Evolutionary conservation across 1,284 basidiomycete genomes (phyloP).

Genomic region (Boletus smithii): DNA sequence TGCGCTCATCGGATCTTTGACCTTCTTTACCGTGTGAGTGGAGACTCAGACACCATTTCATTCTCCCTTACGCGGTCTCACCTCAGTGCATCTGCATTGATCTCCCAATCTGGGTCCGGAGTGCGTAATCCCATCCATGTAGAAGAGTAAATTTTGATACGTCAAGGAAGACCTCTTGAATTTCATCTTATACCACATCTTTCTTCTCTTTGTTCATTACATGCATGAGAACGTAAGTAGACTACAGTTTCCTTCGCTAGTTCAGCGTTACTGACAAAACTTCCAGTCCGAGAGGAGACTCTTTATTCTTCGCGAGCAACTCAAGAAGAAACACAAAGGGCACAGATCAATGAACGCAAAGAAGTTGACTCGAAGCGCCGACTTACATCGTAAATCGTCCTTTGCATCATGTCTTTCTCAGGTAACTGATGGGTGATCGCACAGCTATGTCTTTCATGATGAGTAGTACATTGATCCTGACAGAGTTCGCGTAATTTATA

Average conservation of each 20-base stretch:
- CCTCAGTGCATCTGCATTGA: conserved; percentile 47
- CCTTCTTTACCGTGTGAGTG: conserved; percentile 59
- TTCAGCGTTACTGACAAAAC: conserved; percentile 1
- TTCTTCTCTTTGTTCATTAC: conserved; percentile 55
- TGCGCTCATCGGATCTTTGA: conserved; percentile 56
- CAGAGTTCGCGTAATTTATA: conserved; percentile 17
- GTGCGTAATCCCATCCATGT: conserved; percentile 37
- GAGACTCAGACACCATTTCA: conserved; percentile 6
- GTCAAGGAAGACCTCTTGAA: conserved; percentile 54
- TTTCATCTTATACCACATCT: conserved; percentile 61
- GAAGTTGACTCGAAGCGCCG: conserved; percentile 78
- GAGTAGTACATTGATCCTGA: conserved; percentile 32
- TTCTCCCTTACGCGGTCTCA: conserved; percentile 1
- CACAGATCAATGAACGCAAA: conserved; percentile 79
- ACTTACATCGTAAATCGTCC: conserved; percentile 63
- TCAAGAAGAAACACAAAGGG: conserved; percentile 82
- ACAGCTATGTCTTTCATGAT: conserved; percentile 76
- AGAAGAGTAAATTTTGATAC: conserved; percentile 9
- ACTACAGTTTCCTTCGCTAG: not conserved
- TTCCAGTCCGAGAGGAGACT: conserved; percentile 53
- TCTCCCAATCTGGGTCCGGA: conserved; percentile 51
- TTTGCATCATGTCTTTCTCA: not conserved
- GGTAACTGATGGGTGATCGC: conserved; percentile 6
- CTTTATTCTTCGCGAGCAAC: conserved; percentile 61
- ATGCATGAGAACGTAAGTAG: conserved; percentile 46